Evolutionary conservation across 2,329 filamentous ascomycete genomes (phyloP), one percentile per base, ranked within the genome.

Genomic region (Cercospora janseana): DNA sequence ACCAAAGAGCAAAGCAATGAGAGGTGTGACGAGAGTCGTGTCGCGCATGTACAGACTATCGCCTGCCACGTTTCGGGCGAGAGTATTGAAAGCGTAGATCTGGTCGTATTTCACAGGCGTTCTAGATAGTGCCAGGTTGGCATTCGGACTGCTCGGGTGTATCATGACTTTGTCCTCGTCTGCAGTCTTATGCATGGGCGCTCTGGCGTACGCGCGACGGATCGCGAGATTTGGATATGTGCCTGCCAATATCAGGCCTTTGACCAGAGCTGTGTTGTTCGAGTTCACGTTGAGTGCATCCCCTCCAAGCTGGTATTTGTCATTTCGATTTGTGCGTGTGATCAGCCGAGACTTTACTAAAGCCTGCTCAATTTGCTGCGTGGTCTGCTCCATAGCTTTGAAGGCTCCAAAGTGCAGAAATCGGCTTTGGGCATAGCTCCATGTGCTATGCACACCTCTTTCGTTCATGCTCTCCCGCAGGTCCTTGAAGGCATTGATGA

Each of bases 141-240:
- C 37, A 29, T 65, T 66, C 13, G 60, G 16, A 7, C 63, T 67
- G n/a, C 48, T 50, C 2, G 60, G 60, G 35, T 66, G 63, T 24
- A 69, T 62, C 18, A 67, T 32, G 16, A 59, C 57, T 21, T 38
- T 48, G 1, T 59, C 52, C 49, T 67, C 64, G 38, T 45, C 54
- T 3, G 52, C 48, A 2, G 69, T 70, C 10, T 63, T 60, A 34
- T 57, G 60, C 8, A 59, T 51, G 2, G 43, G 29, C n/a, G 45
- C 20, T 13, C 45, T 40, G 9, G 54, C 31, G 21, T 56, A 55
- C 15, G 49, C 28, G 6, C 52, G 50, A 13, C 59, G 60, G 29
- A 69, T 61, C 3, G 69, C 75, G 20, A 79, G 38, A 43, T 78
- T 77, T 2, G 74, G 73, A 48, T 72, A 69, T 16, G 72, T 58